phyloP scores from a whole-genome alignment of 1,284 basidiomycete species.

The Cutaneotrichosporon sp. region DNA sequence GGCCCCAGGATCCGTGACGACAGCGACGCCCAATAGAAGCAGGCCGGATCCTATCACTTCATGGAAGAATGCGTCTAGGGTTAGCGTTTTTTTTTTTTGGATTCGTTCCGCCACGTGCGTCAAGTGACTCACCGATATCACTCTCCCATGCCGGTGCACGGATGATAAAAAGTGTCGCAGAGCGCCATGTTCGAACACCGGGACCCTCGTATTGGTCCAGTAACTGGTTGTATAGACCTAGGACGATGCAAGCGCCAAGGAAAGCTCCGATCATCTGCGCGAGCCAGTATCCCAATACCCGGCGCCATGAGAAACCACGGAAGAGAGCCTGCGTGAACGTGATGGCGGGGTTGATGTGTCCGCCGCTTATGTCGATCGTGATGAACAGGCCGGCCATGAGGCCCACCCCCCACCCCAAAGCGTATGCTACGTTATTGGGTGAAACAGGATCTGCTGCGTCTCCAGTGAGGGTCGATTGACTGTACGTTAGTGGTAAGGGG shows the following conservation, averaged over 20 bases:
- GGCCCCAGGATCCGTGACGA: slow-evolving; percentile 1
- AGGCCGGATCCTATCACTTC: slow-evolving; percentile 14
- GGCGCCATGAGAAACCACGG: slow-evolving; percentile 36
- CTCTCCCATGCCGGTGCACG: background rate
- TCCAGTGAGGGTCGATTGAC: slow-evolving; percentile 5
- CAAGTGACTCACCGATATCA: slow-evolving; percentile 7
- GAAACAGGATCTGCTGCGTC: background rate
- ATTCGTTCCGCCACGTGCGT: background rate
- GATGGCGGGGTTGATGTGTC: slow-evolving; percentile 31
- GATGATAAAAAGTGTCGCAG: slow-evolving; percentile 6
- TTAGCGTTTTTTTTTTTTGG: background rate
- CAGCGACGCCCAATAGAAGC: slow-evolving; percentile 11
- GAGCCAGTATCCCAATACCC: slow-evolving; percentile 32
- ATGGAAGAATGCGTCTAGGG: slow-evolving; percentile 11
- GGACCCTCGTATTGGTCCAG: slow-evolving; percentile 6
- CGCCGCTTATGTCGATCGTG: slow-evolving; percentile 22
- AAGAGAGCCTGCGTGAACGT: slow-evolving; percentile 26
- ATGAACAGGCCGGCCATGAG: slow-evolving; percentile 18
- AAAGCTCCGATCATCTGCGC: slow-evolving; percentile 37
- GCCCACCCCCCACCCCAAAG: slow-evolving; percentile 24
- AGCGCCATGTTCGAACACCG: background rate
- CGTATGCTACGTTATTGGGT: slow-evolving; percentile 4
- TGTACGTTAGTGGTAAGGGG: background rate
- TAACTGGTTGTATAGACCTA: slow-evolving; percentile 18
- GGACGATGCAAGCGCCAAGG: slow-evolving; percentile 31